Conservation (phyloP, 202 grass and related monocot species). For the Carex sylvatica region DNA sequence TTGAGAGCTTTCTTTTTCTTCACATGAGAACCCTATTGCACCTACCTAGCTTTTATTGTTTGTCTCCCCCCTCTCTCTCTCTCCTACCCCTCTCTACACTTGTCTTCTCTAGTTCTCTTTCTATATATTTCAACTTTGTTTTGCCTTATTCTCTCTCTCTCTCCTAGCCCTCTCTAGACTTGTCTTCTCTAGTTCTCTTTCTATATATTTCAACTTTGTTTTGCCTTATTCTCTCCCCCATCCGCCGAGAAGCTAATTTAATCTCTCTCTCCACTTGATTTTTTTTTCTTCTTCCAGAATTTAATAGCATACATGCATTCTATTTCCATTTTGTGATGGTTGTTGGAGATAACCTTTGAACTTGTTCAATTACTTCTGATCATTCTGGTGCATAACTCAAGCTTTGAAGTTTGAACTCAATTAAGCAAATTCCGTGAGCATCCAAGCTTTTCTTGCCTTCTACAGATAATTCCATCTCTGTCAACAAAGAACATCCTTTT, state of each 20-base stretch:
- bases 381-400: neutral
- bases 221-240: neutral
- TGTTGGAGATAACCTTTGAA: conserved; percentile 10
- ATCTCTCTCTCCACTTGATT: neutral
- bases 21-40: conserved; percentile 49
- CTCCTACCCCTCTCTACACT: neutral
- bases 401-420: neutral
- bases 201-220: conserved; percentile 2
- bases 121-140: conserved; percentile 2
- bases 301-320: conserved; percentile 3
- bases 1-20: conserved; percentile 25
- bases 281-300: neutral
- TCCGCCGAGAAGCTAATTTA: neutral
- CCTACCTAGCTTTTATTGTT: conserved; percentile 57
- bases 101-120: conserved; percentile 3
- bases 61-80: conserved; percentile 32
- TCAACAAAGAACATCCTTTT: neutral
- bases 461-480: neutral
- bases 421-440: conserved; percentile 26
- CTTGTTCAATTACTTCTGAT: neutral
- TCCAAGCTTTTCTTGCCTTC: conserved; percentile 1
- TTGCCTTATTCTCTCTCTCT: neutral
- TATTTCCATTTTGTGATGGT: conserved; percentile 14
- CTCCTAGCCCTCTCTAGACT: neutral
- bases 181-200: conserved; percentile 2